Conservation (phyloP, 2,329 filamentous ascomycete genomes). For the Ophiosphaerella narmari region DNA sequence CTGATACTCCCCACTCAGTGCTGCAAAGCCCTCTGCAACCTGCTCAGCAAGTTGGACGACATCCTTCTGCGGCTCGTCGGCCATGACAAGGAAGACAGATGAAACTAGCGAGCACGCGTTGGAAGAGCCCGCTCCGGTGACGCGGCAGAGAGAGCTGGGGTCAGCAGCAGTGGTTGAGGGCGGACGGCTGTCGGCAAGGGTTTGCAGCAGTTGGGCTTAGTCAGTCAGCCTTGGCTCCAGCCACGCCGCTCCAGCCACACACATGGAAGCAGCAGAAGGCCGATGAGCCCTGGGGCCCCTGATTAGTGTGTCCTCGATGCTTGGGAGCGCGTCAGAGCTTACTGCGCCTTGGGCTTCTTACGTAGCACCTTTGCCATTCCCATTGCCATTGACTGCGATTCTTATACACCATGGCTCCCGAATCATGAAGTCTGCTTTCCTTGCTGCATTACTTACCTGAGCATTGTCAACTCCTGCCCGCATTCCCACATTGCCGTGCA, state of each 20-base stretch:
- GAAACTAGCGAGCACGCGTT: constrained; percentile 9
- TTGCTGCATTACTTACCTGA: constrained; percentile 3
- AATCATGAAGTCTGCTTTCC: constrained; percentile 23
- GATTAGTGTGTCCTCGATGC: neutral
- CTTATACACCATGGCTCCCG: constrained; percentile 35
- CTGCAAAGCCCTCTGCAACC: constrained; percentile 53
- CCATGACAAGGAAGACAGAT: constrained; percentile 27
- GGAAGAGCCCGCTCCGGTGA: constrained; percentile 25
- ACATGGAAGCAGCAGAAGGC: constrained; percentile 1
- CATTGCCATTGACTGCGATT: constrained; percentile 21
- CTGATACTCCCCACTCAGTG: constrained; percentile 54
- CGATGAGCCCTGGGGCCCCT: no score
- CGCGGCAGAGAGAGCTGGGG: constrained; percentile 28
- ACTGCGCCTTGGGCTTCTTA: constrained; percentile 38
- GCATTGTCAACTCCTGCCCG: neutral
- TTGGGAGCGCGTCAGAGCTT: constrained; percentile 35
- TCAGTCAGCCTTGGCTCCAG: constrained; percentile 3
- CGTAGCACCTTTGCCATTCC: constrained; percentile 25
- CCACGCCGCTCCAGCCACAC: constrained; percentile 7
- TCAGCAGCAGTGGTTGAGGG: constrained; percentile 16
- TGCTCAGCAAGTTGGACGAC: constrained; percentile 46
- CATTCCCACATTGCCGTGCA: neutral
- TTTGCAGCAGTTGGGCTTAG: constrained; percentile 13
- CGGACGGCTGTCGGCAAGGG: constrained; percentile 20
- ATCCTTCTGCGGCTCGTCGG: constrained; percentile 25